Percentiles rank a stretch among this genome's conserved stretches.
Conservation (phyloP, 768 basidiomycete genomes). For the Imleria badia region DNA sequence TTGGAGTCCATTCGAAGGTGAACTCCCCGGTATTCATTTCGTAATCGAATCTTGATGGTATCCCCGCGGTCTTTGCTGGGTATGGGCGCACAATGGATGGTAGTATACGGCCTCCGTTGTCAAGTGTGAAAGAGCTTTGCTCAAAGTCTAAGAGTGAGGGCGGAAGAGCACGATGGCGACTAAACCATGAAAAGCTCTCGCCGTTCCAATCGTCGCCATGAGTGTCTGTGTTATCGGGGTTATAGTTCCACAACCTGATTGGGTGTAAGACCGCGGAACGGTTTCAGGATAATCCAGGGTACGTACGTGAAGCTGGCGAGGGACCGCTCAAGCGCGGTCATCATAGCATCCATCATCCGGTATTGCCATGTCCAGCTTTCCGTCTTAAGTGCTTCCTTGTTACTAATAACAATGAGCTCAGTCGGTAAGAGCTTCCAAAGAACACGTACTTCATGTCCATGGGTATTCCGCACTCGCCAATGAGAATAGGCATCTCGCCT, state of each 20-base stretch:
- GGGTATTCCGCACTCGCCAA: conserved; percentile 93
- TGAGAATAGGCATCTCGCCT: conserved; percentile 79
- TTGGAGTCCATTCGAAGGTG: conserved; percentile 57
- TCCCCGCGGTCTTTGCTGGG: conserved; percentile 85
- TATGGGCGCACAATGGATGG: conserved; percentile 85
- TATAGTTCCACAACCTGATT: conserved; percentile 90
- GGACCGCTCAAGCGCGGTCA: conserved; percentile 75
- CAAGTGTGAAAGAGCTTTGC: conserved; percentile 67
- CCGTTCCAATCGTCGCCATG: conserved; percentile 91
- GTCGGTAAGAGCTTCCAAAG: not conserved
- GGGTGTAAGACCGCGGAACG: not conserved
- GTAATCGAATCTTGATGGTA: conserved; percentile 72
- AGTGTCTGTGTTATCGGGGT: conserved; percentile 78
- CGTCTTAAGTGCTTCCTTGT: conserved; percentile 65
- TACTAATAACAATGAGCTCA: conserved; percentile 39
- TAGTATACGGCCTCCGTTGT: conserved; percentile 81
- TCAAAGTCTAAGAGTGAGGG: conserved; percentile 53
- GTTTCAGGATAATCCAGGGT: not conserved
- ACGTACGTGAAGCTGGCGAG: conserved; percentile 86
- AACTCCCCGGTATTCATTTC: conserved; percentile 74
- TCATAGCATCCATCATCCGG: conserved; percentile 93
- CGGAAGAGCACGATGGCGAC: conserved; percentile 55
- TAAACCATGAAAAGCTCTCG: conserved; percentile 98
- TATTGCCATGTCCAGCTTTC: conserved; percentile 81
- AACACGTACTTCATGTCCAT: conserved; percentile 92